A percentile compares a stretch with the other conserved stretches of the same genome.
These are phyloP conservation scores for Mycena galopus DNA, from an alignment of 768 basidiomycete species.

Conservation along the genomic window DNA sequence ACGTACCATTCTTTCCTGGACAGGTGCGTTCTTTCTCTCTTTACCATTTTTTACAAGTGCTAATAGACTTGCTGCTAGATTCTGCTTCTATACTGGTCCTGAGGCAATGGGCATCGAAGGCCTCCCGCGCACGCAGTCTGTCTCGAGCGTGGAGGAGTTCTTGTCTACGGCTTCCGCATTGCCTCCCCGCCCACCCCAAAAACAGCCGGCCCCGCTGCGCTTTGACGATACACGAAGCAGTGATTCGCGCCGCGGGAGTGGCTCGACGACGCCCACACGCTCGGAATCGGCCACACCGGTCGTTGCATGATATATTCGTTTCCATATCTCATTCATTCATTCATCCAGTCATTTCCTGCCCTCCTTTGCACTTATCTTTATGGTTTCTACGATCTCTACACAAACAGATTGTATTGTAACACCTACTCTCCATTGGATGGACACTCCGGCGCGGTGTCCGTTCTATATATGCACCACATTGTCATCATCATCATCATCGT, in stretches of 20 bases:
- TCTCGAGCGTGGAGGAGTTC: slow-evolving; percentile 68
- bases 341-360: too few relatives aligned
- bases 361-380: slow-evolving; percentile 27
- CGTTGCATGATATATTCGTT: slow-evolving; percentile 1
- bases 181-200: slow-evolving; percentile 43
- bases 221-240: slow-evolving; percentile 25
- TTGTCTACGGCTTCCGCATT: slow-evolving; percentile 49
- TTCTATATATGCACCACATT: too few relatives aligned
- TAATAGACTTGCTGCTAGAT: slow-evolving; percentile 55
- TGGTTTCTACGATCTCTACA: slow-evolving; percentile 31
- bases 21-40: slow-evolving; percentile 59
- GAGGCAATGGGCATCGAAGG: slow-evolving; percentile 42
- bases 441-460: slow-evolving; percentile 3
- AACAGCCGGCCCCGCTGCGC: slow-evolving; percentile 18
- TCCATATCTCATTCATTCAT: background rate
- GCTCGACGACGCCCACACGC: slow-evolving; percentile 32
- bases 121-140: slow-evolving; percentile 58
- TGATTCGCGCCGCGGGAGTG: slow-evolving; percentile 16
- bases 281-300: slow-evolving; percentile 25
- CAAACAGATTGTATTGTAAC: slow-evolving; percentile 22
- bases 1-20: slow-evolving; percentile 73
- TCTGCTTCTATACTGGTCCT: slow-evolving; percentile 85
- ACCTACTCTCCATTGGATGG: background rate
- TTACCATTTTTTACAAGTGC: slow-evolving; percentile 14
- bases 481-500: too few relatives aligned